Base-by-base conservation (phyloP, 306 rosid genomes). In the Vachellia pachyceras region DNA sequence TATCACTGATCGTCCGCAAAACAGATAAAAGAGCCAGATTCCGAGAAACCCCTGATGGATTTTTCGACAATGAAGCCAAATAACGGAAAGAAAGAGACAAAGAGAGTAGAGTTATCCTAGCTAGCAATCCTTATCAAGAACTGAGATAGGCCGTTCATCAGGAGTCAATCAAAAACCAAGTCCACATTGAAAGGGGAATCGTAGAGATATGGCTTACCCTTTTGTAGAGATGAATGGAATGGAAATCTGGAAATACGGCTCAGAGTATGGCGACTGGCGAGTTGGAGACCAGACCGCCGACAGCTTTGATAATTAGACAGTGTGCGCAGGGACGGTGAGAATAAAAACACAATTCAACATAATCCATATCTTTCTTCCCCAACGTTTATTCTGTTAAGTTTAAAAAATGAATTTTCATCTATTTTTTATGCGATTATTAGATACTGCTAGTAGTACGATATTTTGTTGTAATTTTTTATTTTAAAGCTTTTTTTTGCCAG, bases 11-110 rank as follows among this genome's bases (percentile, higher is more conserved):
- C 75, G 40, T 33, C 44, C 50, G 80, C 35, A 36, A 76, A 76
- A 72, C 74, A 75, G 33, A 55, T 0, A 40, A 78, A 82, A 82
- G 61, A 57, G 10, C 23, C 35, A 72, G 69, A 87, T 82, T 72
- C 81, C 57, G 49, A 65, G 64, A 15, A 72, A 75, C 60, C 77
- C 87, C 87, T 70, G 61, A 84, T 20, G 80, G 75, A 40, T 54
- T 80, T 64, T 71, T 22, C 33, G 20, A 66, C n/a, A 76, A 82
- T 58, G 73, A 79, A 82, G 61, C 78, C 80, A 88, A 87, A 75
- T 15, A 45, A 52, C 52, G 75, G 41, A 86, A 75, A 85, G n/a
- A 25, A 25, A 72, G 40, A 68, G 20, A 41, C 58, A 52, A 36
- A 66, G 63, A 35, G 60, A 73, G 3, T 22, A 47, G 66, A 78